Evolutionary conservation across 2,329 filamentous ascomycete species (phyloP).

Genomic region (Botryotinia narcissicola): DNA sequence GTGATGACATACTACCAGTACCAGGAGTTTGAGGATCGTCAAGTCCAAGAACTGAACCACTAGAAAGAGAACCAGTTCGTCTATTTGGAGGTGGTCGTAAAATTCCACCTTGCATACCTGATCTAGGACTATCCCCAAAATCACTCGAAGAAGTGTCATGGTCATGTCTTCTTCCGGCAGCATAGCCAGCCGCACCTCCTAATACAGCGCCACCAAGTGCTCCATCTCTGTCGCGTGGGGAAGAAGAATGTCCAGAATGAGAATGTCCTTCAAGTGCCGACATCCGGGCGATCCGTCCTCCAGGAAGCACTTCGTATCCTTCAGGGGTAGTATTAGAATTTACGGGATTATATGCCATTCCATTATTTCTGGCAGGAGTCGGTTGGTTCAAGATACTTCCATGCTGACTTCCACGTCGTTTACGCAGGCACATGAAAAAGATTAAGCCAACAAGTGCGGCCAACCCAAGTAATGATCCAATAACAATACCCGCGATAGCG

Average conservation of each 20-base stretch:
- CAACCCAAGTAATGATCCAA: slow-evolving; percentile 73
- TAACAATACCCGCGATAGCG: slow-evolving; percentile 83
- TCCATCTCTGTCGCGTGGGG: slow-evolving; percentile 35
- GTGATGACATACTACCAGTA: slow-evolving; percentile 76
- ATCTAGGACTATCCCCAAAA: slow-evolving; percentile 63
- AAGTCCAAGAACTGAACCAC: slow-evolving; percentile 68
- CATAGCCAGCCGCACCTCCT: slow-evolving; percentile 47
- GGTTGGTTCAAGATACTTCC: slow-evolving; percentile 88
- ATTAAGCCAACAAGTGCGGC: slow-evolving; percentile 67
- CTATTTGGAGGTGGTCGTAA: slow-evolving; percentile 64
- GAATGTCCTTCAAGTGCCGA: slow-evolving; percentile 81
- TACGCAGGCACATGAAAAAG: slow-evolving; percentile 57
- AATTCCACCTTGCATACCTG: slow-evolving; percentile 54
- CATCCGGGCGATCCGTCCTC: slow-evolving; percentile 92
- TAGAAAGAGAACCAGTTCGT: slow-evolving; percentile 86
- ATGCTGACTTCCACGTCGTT: slow-evolving; percentile 57
- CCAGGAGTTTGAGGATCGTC: slow-evolving; percentile 73
- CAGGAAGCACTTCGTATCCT: slow-evolving; percentile 74
- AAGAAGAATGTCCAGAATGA: slow-evolving; percentile 60
- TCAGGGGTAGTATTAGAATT: slow-evolving; percentile 39
- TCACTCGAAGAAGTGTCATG: slow-evolving; percentile 67
- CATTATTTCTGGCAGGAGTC: slow-evolving; percentile 59
- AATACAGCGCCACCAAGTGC: slow-evolving; percentile 28
- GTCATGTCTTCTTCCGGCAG: slow-evolving; percentile 46
- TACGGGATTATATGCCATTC: slow-evolving; percentile 44